These are phyloP conservation scores for Apiospora koreana DNA, from an alignment of 2,329 filamentous ascomycete species.

Conservation along the genomic window DNA sequence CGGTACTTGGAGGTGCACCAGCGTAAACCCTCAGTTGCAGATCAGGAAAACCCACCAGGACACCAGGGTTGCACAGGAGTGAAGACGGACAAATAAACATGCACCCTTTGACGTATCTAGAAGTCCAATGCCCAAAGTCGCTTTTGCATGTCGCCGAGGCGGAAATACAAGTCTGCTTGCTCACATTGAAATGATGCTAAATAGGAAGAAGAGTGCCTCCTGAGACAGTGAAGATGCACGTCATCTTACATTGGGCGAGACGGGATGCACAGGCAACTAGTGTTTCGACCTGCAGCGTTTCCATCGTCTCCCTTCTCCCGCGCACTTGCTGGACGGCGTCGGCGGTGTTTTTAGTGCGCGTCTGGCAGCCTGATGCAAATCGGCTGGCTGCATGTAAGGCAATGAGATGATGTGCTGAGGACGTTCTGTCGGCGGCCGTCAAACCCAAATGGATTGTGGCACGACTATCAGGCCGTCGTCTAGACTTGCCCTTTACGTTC, in stretches of 20 bases:
- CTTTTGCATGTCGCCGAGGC: too few species aligned
- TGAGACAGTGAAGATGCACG: not conserved
- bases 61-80: not conserved
- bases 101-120: too few species aligned
- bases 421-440: not conserved
- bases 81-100: too few species aligned
- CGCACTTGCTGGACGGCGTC: not conserved
- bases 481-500: not conserved
- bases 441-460: not conserved
- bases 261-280: not conserved
- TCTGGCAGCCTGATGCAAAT: not conserved
- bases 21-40: not conserved
- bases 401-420: not conserved
- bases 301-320: not conserved
- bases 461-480: slow-evolving; percentile 3
- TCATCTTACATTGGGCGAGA: slow-evolving; percentile 1
- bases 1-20: not conserved
- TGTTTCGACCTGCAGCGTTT: not conserved
- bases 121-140: too few species aligned
- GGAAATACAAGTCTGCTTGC: not conserved
- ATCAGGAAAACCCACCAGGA: not conserved
- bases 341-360: not conserved
- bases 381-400: not conserved
- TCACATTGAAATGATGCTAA: not conserved
- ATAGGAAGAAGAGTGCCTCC: not conserved